Conservation (phyloP, 1,284 basidiomycete genomes). For the Ganoderma meredithae region DNA sequence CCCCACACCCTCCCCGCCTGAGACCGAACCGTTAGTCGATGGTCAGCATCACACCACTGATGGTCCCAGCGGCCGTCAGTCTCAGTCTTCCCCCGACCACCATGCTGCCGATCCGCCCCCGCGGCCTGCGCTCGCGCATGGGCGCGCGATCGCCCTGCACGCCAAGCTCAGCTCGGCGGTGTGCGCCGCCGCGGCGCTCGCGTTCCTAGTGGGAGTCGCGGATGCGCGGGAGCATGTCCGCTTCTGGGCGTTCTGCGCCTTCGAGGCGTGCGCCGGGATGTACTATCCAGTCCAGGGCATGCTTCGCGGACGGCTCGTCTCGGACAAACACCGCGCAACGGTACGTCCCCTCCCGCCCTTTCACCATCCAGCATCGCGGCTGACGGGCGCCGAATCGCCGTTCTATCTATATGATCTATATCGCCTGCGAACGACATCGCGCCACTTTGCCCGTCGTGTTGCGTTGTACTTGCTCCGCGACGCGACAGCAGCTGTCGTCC, state of each 20-base stretch:
- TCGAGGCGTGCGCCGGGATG: conserved; percentile 80
- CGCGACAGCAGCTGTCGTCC: conserved; percentile 60
- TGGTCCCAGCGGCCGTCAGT: neutral
- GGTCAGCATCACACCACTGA: conserved; percentile 17
- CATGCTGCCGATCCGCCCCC: neutral
- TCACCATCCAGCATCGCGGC: neutral
- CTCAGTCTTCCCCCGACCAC: neutral
- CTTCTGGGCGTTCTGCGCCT: conserved; percentile 78
- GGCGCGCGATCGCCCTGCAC: conserved; percentile 62
- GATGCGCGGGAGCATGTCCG: conserved; percentile 55
- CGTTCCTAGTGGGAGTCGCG: conserved; percentile 61
- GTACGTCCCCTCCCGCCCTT: conserved; percentile 46
- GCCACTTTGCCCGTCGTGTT: too few species aligned
- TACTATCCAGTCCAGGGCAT: conserved; percentile 84
- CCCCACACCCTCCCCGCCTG: neutral
- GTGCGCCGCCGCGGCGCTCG: conserved; percentile 64
- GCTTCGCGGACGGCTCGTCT: conserved; percentile 70
- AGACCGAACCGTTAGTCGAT: neutral
- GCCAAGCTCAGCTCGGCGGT: conserved; percentile 72
- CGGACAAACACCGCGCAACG: conserved; percentile 77
- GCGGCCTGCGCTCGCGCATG: conserved; percentile 20
- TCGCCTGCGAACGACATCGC: too few species aligned
- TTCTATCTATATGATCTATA: neutral
- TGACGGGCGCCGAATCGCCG: neutral
- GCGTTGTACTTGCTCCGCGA: neutral